Percentiles rank a stretch among this genome's conserved stretches.
phyloP scores from a whole-genome alignment of 2,329 filamentous ascomycete species.

The Sporothrix globosa region DNA sequence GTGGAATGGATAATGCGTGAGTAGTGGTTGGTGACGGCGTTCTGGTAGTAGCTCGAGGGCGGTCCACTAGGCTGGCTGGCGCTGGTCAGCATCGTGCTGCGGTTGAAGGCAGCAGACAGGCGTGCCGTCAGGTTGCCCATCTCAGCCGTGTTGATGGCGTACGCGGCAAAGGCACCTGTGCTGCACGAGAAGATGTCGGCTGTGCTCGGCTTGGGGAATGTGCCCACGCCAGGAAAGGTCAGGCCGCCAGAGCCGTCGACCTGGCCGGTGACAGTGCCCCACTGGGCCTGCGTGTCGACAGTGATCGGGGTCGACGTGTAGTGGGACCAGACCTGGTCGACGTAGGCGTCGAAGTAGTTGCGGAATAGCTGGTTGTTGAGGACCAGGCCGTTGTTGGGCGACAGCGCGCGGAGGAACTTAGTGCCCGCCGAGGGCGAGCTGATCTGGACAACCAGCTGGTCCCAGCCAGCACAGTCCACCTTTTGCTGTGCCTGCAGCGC shows the following conservation, averaged over 20 bases:
- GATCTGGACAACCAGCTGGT: conserved; percentile 53
- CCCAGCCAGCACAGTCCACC: conserved; percentile 56
- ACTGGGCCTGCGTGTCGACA: conserved; percentile 58
- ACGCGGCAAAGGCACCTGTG: conserved; percentile 59
- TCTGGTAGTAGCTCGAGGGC: conserved; percentile 60
- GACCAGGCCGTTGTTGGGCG: conserved; percentile 55
- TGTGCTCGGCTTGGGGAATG: conserved; percentile 53
- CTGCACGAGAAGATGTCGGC: conserved; percentile 57
- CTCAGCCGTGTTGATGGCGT: conserved; percentile 48
- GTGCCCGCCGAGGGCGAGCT: conserved; percentile 40
- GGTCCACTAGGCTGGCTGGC: conserved; percentile 55
- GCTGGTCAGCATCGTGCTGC: conserved; percentile 65
- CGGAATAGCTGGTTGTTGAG: conserved; percentile 51
- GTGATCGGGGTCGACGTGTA: conserved; percentile 51
- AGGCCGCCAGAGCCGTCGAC: conserved; percentile 47
- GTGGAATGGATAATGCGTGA: conserved; percentile 65
- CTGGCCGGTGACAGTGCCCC: conserved; percentile 53
- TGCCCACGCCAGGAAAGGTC: conserved; percentile 46
- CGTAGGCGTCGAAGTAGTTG: conserved; percentile 55
- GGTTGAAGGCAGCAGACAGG: conserved; percentile 75
- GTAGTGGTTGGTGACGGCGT: conserved; percentile 66
- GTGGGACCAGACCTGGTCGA: conserved; percentile 57
- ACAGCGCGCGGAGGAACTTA: conserved; percentile 53
- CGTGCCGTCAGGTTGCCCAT: conserved; percentile 70
- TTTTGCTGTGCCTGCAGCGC: conserved; percentile 52